A percentile compares a stretch with the other conserved stretches of the same genome.
These are phyloP conservation scores for Sutorius australiensis DNA, from an alignment of 768 basidiomycete species.

Conservation along the genomic window DNA sequence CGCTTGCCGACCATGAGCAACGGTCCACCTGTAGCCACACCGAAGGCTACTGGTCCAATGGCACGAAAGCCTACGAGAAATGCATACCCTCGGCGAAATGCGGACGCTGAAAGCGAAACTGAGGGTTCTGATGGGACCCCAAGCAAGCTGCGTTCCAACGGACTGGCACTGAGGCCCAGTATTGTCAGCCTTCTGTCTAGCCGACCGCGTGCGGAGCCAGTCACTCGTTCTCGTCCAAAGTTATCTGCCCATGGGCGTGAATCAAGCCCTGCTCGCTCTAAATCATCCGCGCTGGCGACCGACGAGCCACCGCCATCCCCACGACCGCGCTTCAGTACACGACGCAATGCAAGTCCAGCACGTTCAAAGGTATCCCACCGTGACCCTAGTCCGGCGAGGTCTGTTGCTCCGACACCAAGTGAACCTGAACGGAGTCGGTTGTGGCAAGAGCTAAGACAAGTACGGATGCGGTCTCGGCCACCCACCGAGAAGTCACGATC, in stretches of 20 bases:
- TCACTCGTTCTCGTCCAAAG: constrained; percentile 25
- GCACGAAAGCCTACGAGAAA: constrained; percentile 29
- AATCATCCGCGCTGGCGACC: constrained; percentile 17
- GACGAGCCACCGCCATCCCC: constrained; percentile 26
- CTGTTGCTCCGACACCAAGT: constrained; percentile 29
- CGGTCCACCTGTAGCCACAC: constrained; percentile 28
- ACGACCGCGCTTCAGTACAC: constrained; percentile 35
- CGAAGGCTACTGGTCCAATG: constrained; percentile 28
- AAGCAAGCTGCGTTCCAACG: constrained; percentile 24
- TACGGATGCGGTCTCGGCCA: constrained; percentile 45
- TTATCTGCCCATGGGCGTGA: constrained; percentile 27
- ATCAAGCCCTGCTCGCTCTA: constrained; percentile 32
- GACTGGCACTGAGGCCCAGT: constrained; percentile 28
- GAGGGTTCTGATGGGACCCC: constrained; percentile 31
- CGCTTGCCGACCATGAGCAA: constrained; percentile 60
- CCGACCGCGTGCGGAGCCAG: constrained; percentile 27
- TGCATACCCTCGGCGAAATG: constrained; percentile 28
- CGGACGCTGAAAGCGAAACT: constrained; percentile 27
- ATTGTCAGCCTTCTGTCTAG: constrained; percentile 39
- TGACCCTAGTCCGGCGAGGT: constrained; percentile 26
- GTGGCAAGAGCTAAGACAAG: constrained; percentile 54
- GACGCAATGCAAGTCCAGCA: constrained; percentile 39
- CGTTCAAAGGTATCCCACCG: constrained; percentile 32
- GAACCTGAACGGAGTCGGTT: constrained; percentile 43
- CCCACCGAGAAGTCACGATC: constrained; percentile 42